These are phyloP conservation scores for Salix caprea DNA, from an alignment of 345 rosid species.

Conservation along the genomic window DNA sequence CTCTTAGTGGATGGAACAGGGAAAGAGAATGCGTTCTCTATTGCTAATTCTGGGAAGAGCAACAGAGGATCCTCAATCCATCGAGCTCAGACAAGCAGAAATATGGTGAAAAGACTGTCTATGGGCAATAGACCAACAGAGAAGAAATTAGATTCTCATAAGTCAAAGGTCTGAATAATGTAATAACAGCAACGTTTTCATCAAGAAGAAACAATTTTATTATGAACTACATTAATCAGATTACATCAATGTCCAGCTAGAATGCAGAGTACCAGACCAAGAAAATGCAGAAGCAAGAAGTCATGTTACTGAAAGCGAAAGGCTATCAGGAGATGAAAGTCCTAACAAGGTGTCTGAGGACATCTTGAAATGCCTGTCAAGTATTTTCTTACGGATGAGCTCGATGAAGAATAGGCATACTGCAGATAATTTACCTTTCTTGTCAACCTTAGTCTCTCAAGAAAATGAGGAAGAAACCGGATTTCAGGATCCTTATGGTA, in stretches of 20 bases:
- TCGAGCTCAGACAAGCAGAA: slow-evolving; percentile 31
- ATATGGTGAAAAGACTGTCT: slow-evolving; percentile 30
- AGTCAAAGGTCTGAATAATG: slow-evolving; percentile 20
- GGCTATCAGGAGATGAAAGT: slow-evolving; percentile 14
- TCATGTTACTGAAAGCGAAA: slow-evolving; percentile 24
- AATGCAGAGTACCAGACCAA: slow-evolving; percentile 26
- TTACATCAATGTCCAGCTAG: slow-evolving; percentile 32
- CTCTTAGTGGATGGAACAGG: slow-evolving; percentile 32
- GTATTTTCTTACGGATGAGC: slow-evolving; percentile 59
- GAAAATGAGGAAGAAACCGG: slow-evolving; percentile 30
- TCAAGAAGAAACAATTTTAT: not conserved
- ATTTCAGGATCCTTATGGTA: slow-evolving; percentile 52
- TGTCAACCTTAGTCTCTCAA: slow-evolving; percentile 21
- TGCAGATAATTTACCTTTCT: slow-evolving; percentile 28
- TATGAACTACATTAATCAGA: not conserved
- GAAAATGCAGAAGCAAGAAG: slow-evolving; percentile 40
- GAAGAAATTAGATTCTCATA: slow-evolving; percentile 43
- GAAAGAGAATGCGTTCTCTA: slow-evolving; percentile 40
- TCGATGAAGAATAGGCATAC: slow-evolving; percentile 32
- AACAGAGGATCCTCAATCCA: slow-evolving; percentile 22
- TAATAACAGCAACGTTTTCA: not conserved
- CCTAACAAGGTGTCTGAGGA: slow-evolving; percentile 74
- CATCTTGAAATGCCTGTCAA: slow-evolving; percentile 56
- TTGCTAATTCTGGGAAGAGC: slow-evolving; percentile 27
- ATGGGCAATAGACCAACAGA: slow-evolving; percentile 27